A percentile compares a stretch with the other conserved stretches of the same genome.
phyloP scores from a whole-genome alignment of 2,329 filamentous ascomycete species.

The Setomelanomma holmii region DNA sequence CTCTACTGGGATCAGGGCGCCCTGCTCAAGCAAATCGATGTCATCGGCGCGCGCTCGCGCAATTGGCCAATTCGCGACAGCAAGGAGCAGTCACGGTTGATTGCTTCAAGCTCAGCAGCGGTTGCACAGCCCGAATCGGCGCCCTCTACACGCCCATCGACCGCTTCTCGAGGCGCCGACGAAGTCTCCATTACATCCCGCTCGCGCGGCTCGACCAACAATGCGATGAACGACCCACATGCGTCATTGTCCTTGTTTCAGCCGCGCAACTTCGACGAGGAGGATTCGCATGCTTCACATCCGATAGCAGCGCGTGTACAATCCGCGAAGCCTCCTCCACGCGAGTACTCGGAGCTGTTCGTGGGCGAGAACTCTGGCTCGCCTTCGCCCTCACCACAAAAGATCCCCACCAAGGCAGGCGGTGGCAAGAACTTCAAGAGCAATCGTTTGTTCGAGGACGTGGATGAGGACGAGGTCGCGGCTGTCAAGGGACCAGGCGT shows the following conservation, averaged over 20 bases:
- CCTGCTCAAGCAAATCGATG: slow-evolving; percentile 88
- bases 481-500: slow-evolving; percentile 42
- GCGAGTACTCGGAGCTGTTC: slow-evolving; percentile 75
- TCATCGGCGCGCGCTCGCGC: slow-evolving; percentile 87
- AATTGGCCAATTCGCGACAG: slow-evolving; percentile 96
- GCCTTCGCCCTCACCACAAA: slow-evolving; percentile 52
- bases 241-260: slow-evolving; percentile 78
- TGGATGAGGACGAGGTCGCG: slow-evolving; percentile 52
- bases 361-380: slow-evolving; percentile 55
- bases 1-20: slow-evolving; percentile 95
- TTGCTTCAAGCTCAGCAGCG: slow-evolving; percentile 65
- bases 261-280: slow-evolving; percentile 68
- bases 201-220: slow-evolving; percentile 48
- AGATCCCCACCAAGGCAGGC: slow-evolving; percentile 53
- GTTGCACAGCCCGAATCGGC: slow-evolving; percentile 36
- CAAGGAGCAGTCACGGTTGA: slow-evolving; percentile 80
- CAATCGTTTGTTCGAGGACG: slow-evolving; percentile 64
- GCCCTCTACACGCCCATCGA: slow-evolving; percentile 43
- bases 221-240: slow-evolving; percentile 58
- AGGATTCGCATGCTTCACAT: slow-evolving; percentile 54
- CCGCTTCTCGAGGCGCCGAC: slow-evolving; percentile 39
- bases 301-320: slow-evolving; percentile 66
- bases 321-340: slow-evolving; percentile 73
- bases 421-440: slow-evolving; percentile 59
- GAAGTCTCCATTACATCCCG: slow-evolving; percentile 45